Percentiles rank a stretch among this genome's conserved stretches.
phyloP scores from a whole-genome alignment of 2,329 filamentous ascomycete species.

The Nothophoma quercina region DNA sequence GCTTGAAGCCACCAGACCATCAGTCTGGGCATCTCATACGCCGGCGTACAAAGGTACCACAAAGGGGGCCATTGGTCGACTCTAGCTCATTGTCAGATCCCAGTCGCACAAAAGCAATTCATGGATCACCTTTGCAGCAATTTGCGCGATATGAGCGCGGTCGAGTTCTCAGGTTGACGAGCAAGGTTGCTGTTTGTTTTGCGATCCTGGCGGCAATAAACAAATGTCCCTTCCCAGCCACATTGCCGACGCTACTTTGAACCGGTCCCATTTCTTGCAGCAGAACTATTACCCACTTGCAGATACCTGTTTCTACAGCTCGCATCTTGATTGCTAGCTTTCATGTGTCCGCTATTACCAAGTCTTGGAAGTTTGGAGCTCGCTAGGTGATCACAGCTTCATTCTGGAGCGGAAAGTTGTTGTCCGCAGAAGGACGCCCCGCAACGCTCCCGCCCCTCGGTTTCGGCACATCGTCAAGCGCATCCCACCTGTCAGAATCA shows the following conservation, averaged over 20 bases:
- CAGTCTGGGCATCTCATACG: slow-evolving; percentile 2
- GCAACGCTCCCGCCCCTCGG: slow-evolving; percentile 1
- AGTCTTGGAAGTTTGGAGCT: slow-evolving; percentile 1
- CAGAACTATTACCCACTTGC: slow-evolving; percentile 11
- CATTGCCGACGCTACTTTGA: slow-evolving; percentile 14
- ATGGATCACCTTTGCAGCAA: slow-evolving; percentile 4
- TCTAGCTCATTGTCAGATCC: slow-evolving; percentile 6
- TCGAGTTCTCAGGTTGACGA: slow-evolving; percentile 1
- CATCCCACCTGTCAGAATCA: neutral
- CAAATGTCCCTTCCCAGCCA: slow-evolving; percentile 17
- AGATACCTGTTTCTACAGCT: slow-evolving; percentile 18
- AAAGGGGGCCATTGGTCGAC: neutral
- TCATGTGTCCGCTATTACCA: neutral
- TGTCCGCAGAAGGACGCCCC: slow-evolving; percentile 6
- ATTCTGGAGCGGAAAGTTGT: neutral
- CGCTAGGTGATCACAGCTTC: neutral
- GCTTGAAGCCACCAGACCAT: slow-evolving; percentile 6
- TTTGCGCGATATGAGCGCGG: slow-evolving; percentile 10
- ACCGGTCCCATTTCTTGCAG: slow-evolving; percentile 8
- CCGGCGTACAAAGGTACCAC: slow-evolving; percentile 19
- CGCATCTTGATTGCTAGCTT: slow-evolving; percentile 4
- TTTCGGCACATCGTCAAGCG: slow-evolving; percentile 5
- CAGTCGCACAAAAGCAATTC: slow-evolving; percentile 7
- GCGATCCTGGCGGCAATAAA: slow-evolving; percentile 21
- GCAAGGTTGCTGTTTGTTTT: slow-evolving; percentile 19